These are phyloP conservation scores for Asterophora lycoperdoides DNA, from an alignment of 768 basidiomycete species.

Conservation along the genomic window DNA sequence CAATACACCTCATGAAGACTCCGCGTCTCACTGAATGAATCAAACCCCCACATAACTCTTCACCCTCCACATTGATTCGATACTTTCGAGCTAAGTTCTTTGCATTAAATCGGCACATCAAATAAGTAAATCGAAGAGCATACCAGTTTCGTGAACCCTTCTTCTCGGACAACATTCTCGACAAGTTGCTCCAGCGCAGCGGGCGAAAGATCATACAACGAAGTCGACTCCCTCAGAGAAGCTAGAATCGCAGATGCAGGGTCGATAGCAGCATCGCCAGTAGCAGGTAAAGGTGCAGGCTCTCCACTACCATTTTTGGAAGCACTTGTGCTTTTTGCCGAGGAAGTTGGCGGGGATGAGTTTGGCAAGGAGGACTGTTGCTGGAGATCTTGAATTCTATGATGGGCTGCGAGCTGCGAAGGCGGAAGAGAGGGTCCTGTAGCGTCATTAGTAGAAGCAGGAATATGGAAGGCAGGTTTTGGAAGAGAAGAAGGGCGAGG, in stretches of 20 bases:
- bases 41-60: conserved; percentile 33
- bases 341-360: conserved; percentile 14
- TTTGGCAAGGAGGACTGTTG: conserved; percentile 8
- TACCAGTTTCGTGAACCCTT: conserved; percentile 77
- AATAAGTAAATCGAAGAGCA: conserved; percentile 15
- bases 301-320: not conserved
- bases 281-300: not conserved
- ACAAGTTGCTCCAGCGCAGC: conserved; percentile 53
- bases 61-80: conserved; percentile 51
- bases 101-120: not conserved
- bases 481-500: not conserved
- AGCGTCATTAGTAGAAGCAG: not conserved
- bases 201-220: conserved; percentile 51
- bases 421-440: not conserved
- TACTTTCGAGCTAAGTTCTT: conserved; percentile 41
- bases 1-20: too few species aligned
- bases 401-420: not conserved
- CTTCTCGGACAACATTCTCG: conserved; percentile 61
- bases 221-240: conserved; percentile 40
- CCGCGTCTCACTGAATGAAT: not conserved
- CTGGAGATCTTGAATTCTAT: conserved; percentile 6
- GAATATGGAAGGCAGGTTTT: not conserved
- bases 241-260: conserved; percentile 24
- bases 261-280: conserved; percentile 2
- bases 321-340: conserved; percentile 2